Conservation (phyloP, 192 early-diverging fungal genomes). For the Backusella parvicylindrica region DNA sequence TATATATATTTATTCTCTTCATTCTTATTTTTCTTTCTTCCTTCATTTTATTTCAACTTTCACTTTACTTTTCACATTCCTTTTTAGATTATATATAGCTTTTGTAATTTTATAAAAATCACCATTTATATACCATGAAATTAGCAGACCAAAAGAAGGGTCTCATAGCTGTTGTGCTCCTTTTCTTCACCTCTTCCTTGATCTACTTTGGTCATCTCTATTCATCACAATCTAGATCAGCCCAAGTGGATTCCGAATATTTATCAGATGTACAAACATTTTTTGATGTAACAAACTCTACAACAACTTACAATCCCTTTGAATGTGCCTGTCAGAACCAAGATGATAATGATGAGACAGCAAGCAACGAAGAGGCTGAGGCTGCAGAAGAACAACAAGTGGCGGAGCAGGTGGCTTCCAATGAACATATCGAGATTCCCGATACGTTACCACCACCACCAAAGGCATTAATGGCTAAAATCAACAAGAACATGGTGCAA, state of each 20-base stretch:
- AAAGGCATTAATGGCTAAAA: slow-evolving; percentile 8
- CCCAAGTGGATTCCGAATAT: neutral
- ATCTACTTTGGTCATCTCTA: slow-evolving; percentile 8
- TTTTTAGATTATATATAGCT: neutral
- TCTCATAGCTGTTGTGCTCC: neutral
- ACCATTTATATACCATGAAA: neutral
- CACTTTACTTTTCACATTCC: neutral
- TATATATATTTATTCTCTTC: neutral
- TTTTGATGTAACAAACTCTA: neutral
- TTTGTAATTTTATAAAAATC: neutral
- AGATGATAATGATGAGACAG: neutral
- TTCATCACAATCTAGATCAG: neutral
- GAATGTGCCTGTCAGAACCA: neutral
- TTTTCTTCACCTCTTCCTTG: neutral
- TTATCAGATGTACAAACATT: neutral
- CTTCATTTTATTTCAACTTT: neutral
- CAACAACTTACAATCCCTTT: neutral
- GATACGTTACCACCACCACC: neutral
- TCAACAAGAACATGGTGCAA: slow-evolving; percentile 8
- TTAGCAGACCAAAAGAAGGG: slow-evolving; percentile 4
- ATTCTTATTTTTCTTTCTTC: neutral
- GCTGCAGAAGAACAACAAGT: neutral
- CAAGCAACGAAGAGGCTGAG: neutral
- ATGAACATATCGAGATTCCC: neutral
- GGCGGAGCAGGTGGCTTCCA: neutral